phyloP scores from a whole-genome alignment of 441 rosid genomes.

The Omphalea diandra region DNA sequence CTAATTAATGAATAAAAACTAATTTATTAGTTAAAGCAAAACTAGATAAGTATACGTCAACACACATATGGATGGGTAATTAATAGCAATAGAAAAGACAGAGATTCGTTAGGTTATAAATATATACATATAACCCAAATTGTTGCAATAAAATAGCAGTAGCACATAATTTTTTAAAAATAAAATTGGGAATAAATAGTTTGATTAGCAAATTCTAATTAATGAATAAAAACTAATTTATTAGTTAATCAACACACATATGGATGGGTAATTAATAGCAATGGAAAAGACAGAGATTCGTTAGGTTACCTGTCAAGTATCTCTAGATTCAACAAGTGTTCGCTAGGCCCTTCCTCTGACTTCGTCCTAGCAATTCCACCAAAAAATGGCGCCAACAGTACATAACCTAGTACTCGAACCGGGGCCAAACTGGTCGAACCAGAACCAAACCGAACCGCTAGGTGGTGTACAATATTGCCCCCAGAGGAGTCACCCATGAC shows the following conservation, averaged over 20 bases:
- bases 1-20: too few species aligned
- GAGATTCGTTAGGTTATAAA: constrained; percentile 28
- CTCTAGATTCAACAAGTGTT: constrained; percentile 55
- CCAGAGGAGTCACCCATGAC: constrained; percentile 88
- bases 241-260: too few species aligned
- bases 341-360: constrained; percentile 74
- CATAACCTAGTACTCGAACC: constrained; percentile 69
- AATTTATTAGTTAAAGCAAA: too few species aligned
- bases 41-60: too few species aligned
- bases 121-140: too few species aligned
- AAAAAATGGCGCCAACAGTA: constrained; percentile 78
- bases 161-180: too few species aligned
- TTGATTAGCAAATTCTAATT: too few species aligned
- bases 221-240: too few species aligned
- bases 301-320: constrained; percentile 73
- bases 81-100: background rate
- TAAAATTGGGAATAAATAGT: too few species aligned
- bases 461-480: constrained; percentile 81
- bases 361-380: constrained; percentile 75
- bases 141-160: too few species aligned
- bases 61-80: too few species aligned
- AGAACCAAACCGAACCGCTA: constrained; percentile 51
- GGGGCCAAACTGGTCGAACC: constrained; percentile 43
- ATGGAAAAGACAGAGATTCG: background rate
- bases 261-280: too few species aligned